Base-by-base conservation (phyloP, 441 rosid genomes). In the Gossypium davidsonii region DNA sequence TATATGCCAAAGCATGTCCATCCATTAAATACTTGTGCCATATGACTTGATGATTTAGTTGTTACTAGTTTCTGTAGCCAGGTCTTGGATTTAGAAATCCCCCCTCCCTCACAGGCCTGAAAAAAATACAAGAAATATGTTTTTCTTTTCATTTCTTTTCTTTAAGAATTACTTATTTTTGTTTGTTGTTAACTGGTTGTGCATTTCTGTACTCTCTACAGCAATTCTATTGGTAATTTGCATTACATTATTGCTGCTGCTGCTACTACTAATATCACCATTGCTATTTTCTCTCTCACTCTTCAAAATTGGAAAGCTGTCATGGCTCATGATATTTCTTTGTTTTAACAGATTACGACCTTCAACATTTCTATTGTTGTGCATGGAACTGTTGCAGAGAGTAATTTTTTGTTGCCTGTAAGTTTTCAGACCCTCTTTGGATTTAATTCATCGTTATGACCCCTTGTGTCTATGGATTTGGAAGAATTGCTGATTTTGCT, bases 301-400 rank as follows among this genome's bases (percentile, higher is more conserved):
- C 25, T 15, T 51, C 34, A 17, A 42, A 60, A 14, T 25, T 56
- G 31, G 37, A 55, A 31, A 55, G 23, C 56, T 37, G 44, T 73
- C 34, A 53, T 7, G 25, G 9, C 56, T 70, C 37, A 68, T 14
- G 25, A 55, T 60, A 25, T 8, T 53, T 67, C 20, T 57, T 49
- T 4, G n/a, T 12, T 23, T 66, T 34, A 21, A 21, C 92, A 94
- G 97, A 85, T 94, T 74, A 89, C 88, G 57, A 94, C 98, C 77
- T 94, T 94, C 84, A 88, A 92, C 81, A 91, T 94, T 74, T 86
- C 91, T 49, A 66, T 87, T 84, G 96, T 94, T 62, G 97, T 90
- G 81, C 98, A 81, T 72, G 98, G 98, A 72, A 91, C 97, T 67
- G 79, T 92, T 52, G 88, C 96, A 8, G 99, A 94, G 82, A 81